phyloP scores from a whole-genome alignment of 768 basidiomycete genomes.

The Glaciozyma antarctica region DNA sequence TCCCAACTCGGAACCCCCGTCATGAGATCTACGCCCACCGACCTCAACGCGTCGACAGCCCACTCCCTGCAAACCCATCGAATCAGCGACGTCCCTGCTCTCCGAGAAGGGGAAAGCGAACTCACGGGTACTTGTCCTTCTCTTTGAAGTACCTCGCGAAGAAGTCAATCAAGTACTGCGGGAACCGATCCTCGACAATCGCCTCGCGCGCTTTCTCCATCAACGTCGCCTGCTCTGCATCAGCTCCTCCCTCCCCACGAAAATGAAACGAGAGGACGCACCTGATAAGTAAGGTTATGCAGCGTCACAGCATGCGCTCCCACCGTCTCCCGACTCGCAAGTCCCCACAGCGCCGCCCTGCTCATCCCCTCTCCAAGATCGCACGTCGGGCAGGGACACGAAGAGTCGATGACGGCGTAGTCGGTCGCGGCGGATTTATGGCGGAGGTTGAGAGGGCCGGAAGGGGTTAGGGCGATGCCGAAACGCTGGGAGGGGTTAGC shows the following conservation, averaged over 20 bases:
- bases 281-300: conserved; percentile 19
- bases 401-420: conserved; percentile 60
- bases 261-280: neutral
- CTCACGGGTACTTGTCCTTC: conserved; percentile 49
- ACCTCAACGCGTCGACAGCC: conserved; percentile 73
- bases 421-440: conserved; percentile 63
- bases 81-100: neutral
- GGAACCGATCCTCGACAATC: conserved; percentile 67
- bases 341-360: conserved; percentile 66
- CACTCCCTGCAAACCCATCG: conserved; percentile 45
- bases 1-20: conserved; percentile 44
- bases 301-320: conserved; percentile 56
- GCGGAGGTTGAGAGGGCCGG: conserved; percentile 69
- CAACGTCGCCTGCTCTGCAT: conserved; percentile 37
- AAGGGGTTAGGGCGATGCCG: conserved; percentile 74
- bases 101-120: neutral
- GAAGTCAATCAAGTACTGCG: conserved; percentile 63
- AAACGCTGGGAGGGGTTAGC: conserved; percentile 46
- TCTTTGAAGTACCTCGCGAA: conserved; percentile 68
- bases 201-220: conserved; percentile 79
- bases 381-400: conserved; percentile 83
- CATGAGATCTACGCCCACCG: conserved; percentile 73
- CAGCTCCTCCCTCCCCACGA: neutral
- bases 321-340: conserved; percentile 66
- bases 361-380: conserved; percentile 48